Base-by-base conservation (phyloP, 148 eudicot species). In the Rhododendron ferrugineum region DNA sequence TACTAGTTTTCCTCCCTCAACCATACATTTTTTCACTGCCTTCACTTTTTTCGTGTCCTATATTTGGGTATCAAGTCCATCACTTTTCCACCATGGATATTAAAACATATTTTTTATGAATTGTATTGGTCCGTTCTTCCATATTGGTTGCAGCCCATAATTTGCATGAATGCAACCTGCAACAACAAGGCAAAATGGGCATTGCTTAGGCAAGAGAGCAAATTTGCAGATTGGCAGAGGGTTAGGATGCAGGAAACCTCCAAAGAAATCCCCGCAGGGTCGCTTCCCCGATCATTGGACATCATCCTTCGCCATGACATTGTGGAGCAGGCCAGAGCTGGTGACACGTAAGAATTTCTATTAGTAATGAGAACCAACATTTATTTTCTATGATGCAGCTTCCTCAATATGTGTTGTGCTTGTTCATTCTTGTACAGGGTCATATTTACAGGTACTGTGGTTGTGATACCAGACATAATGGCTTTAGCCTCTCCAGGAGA, bases 321-420 rank as follows among this genome's bases (percentile, higher is more conserved):
- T 85, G 99, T 97, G 70, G 99, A 97, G 89, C 96, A 93, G 89
- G 99, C 99, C 81, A 95, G 99, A 87, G 99, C 99, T 79, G 99
- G 99, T 87, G 99, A 95, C 90, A 94, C 98, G 99, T 97, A 90
- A 64, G 95, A 32, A 23, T 30, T 77, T 79, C 36, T 56, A 54
- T 28, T 6, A 1, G 10, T 14, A 28, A 40, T 54, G 20, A 52
- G 72, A 22, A 30, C 23, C 32, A 56, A 74, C 26, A 16, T 7
- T n/a, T 46, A 11, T 77, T 49, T 66, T 64, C 28, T 68, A 37
- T n/a, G 37, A 50, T 86, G 54, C 46, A 32, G 73, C 50, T 56
- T 52, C 79, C 60, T 83, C n/a, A 52, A 46, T 13, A 13, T 47
- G 30, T 86, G 11, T 78, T 64, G 49, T 77, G 40, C 30, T 83